Percentiles rank a stretch among this genome's conserved stretches.
These are phyloP conservation scores for Neurospora hispaniola DNA, from an alignment of 495 filamentous ascomycete genomes.

Conservation along the genomic window DNA sequence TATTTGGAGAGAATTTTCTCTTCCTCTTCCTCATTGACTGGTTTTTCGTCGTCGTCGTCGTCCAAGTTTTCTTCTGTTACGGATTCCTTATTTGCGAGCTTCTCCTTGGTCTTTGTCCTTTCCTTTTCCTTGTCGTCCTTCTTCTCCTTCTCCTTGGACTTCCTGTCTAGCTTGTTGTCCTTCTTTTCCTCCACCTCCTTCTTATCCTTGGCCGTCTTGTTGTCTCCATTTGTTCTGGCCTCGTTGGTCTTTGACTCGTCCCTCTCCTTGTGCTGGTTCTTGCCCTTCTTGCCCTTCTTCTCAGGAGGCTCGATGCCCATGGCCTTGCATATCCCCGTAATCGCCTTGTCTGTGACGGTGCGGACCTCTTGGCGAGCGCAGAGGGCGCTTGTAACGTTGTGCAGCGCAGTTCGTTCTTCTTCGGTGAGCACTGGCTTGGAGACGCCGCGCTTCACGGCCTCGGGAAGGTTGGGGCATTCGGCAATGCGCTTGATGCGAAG, in stretches of 20 bases:
- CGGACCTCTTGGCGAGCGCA: conserved; percentile 69
- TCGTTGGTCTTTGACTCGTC: conserved; percentile 3
- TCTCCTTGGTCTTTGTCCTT: conserved; percentile 11
- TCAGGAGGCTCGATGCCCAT: conserved; percentile 47
- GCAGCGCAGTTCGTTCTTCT: conserved; percentile 34
- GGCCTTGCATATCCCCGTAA: conserved; percentile 51
- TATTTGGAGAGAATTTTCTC: conserved; percentile 11
- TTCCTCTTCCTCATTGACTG: conserved; percentile 7
- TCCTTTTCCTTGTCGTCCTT: conserved; percentile 9
- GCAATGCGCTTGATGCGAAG: conserved; percentile 60
- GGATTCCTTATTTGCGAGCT: conserved; percentile 8
- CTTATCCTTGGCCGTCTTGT: not conserved
- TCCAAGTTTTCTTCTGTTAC: not conserved
- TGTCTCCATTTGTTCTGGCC: not conserved
- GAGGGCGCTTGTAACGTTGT: conserved; percentile 73
- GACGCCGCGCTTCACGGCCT: conserved; percentile 40
- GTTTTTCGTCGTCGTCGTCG: not conserved
- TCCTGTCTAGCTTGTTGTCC: conserved; percentile 14
- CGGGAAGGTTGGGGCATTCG: conserved; percentile 33
- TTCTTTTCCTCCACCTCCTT: not conserved
- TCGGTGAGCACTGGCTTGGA: conserved; percentile 37
- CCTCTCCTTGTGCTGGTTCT: conserved; percentile 7
- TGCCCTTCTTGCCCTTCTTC: conserved; percentile 21
- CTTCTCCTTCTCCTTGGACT: conserved; percentile 10
- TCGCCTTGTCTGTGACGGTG: conserved; percentile 49